Percentiles rank a stretch among this genome's conserved stretches.
phyloP scores from a whole-genome alignment of 2,329 filamentous ascomycete species.

The Paramyrothecium roridum region DNA sequence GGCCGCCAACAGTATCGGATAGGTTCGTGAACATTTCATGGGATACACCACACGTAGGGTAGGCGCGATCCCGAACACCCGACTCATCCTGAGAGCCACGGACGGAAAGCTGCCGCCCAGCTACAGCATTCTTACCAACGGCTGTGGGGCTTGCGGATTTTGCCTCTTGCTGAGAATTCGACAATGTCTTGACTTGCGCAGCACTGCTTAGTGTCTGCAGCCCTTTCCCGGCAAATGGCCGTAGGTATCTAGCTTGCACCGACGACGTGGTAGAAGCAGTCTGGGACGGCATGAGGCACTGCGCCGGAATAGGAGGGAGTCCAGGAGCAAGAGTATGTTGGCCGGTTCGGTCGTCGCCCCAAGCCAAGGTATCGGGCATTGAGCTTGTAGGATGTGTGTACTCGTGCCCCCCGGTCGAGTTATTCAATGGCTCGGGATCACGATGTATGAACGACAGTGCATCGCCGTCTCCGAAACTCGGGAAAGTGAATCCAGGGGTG shows the following conservation, averaged over 20 bases:
- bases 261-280: constrained; percentile 51
- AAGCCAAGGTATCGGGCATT: constrained; percentile 55
- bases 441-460: constrained; percentile 32
- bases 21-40: constrained; percentile 41
- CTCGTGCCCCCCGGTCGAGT: constrained; percentile 17
- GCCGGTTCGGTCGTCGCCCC: constrained; percentile 42
- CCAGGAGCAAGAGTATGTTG: constrained; percentile 21
- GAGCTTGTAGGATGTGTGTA: constrained; percentile 33
- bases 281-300: constrained; percentile 50
- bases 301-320: constrained; percentile 45
- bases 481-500: constrained; percentile 37
- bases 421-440: constrained; percentile 20
- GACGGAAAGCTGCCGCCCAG: neutral
- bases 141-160: constrained; percentile 6
- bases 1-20: constrained; percentile 51
- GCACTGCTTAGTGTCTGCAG: constrained; percentile 47
- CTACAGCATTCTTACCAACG: neutral
- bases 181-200: constrained; percentile 20
- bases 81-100: constrained; percentile 23
- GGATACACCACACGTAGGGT: constrained; percentile 15
- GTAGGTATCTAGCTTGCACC: constrained; percentile 45
- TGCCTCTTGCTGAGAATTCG: constrained; percentile 27
- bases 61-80: constrained; percentile 6
- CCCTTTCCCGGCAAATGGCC: constrained; percentile 54
- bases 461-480: constrained; percentile 27